Evolutionary conservation across 495 filamentous ascomycete genomes (phyloP), one percentile per base, ranked within the genome.

Genomic region (Articulospora tetracladia): DNA sequence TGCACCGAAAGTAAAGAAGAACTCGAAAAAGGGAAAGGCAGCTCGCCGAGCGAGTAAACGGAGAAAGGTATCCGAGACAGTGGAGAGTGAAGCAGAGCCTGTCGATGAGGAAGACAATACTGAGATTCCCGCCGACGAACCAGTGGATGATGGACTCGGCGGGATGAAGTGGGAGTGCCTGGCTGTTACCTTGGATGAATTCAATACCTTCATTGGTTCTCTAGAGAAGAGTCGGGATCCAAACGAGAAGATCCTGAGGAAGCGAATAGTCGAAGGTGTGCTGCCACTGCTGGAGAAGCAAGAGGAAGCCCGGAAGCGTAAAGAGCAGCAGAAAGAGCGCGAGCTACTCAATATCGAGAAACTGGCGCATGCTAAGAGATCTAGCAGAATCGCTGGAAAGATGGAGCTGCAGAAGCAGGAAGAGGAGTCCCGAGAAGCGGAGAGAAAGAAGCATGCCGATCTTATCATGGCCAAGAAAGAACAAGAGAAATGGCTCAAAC

Each of bases 361-460:
- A 65, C 77, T 98, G 62, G 92, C 91, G n/a, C 88, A 88, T 41
- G 93, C 94, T 0, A 98, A 98, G 75, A 78, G 94, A 57, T 97
- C 94, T 0, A 93, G 90, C 63, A 85, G 94, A 52, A 80, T 98
- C 52, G 91, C 91, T 32, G 79, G 82, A 55, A 96, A 92, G 73
- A 74, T 83, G 26, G 89, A 96, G 70, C 88, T 85, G 55, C 90
- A 91, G 61, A 85, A 86, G 63, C 72, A 85, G 55, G 86, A 91
- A 24, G 87, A 90, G 57, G 87, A 88, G 56, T 79, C 80, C 41
- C 77, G 74, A 3, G 89, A 92, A 63, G 89, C 87, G 25, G 86
- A 91, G 59, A 83, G 81, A 19, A 94, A 86, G 73, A 81, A 78
- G 53, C 81, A 84, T 48, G 74, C 74, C 19, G 88, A 92, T 24